These are phyloP conservation scores for Leccinum barrowsii DNA, from an alignment of 768 basidiomycete species.

Conservation along the genomic window DNA sequence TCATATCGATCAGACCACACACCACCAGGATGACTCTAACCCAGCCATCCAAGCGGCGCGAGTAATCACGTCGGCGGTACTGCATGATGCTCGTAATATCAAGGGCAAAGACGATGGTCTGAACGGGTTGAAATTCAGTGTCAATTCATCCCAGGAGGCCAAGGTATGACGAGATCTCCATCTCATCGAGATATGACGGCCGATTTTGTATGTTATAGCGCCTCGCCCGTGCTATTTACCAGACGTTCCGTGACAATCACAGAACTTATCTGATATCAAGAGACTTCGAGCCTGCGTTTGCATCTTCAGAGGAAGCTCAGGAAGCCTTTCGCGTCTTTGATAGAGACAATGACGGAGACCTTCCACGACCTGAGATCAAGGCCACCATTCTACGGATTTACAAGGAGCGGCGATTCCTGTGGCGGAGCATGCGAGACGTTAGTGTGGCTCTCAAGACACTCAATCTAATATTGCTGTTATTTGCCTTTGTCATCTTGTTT, in stretches of 20 bases:
- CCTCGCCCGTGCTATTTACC: constrained; percentile 65
- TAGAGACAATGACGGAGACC: constrained; percentile 72
- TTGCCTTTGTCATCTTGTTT: constrained; percentile 62
- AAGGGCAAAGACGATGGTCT: constrained; percentile 44
- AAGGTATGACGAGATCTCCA: constrained; percentile 41
- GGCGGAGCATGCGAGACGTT: constrained; percentile 75
- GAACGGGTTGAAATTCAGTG: constrained; percentile 47
- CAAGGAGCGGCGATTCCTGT: constrained; percentile 74
- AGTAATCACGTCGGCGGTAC: constrained; percentile 60
- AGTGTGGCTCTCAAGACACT: constrained; percentile 62
- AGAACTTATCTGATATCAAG: constrained; percentile 60
- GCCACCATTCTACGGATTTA: constrained; percentile 63
- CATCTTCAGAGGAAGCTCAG: constrained; percentile 51
- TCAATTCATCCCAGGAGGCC: constrained; percentile 60
- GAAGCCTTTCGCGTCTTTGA: constrained; percentile 76
- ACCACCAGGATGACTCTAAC: constrained; percentile 34
- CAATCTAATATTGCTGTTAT: constrained; percentile 57
- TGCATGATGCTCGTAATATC: constrained; percentile 76
- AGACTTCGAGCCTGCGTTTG: constrained; percentile 71
- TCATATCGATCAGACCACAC: constrained; percentile 16
- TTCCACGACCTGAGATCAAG: constrained; percentile 75
- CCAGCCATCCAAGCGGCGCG: constrained; percentile 56
- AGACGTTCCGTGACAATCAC: constrained; percentile 50
- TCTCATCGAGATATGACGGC: neutral
- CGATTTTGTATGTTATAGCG: constrained; percentile 38